phyloP scores from a whole-genome alignment of 768 basidiomycete species.

The Mycena amicta region DNA sequence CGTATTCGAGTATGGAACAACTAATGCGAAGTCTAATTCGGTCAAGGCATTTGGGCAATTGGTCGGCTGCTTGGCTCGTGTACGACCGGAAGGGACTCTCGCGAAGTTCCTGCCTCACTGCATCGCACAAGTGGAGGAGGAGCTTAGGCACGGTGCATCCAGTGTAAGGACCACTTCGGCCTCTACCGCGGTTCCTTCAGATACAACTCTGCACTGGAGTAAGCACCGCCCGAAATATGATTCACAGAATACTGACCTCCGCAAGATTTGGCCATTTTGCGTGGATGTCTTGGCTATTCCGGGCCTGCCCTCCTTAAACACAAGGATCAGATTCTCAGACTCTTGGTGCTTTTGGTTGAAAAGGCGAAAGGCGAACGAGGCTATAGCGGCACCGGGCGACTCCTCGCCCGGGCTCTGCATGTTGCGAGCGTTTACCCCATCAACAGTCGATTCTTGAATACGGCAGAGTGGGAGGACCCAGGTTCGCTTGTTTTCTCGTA shows the following conservation, averaged over 20 bases:
- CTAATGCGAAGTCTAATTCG: conserved; percentile 89
- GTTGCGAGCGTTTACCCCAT: conserved; percentile 75
- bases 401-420: conserved; percentile 75
- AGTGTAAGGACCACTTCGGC: conserved; percentile 80
- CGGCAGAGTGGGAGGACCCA: conserved; percentile 74
- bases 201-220: conserved; percentile 95
- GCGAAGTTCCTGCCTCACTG: conserved; percentile 82
- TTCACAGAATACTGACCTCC: too few species aligned
- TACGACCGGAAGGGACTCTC: conserved; percentile 73
- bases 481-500: too few species aligned
- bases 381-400: conserved; percentile 75
- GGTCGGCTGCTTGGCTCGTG: conserved; percentile 80
- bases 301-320: conserved; percentile 68
- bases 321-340: conserved; percentile 61
- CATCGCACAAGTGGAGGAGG: conserved; percentile 73
- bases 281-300: conserved; percentile 80
- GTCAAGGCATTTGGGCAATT: conserved; percentile 89
- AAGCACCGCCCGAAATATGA: too few species aligned
- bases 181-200: conserved; percentile 73
- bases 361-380: conserved; percentile 88
- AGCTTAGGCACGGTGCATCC: conserved; percentile 89
- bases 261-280: conserved; percentile 79
- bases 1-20: conserved; percentile 84
- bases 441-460: conserved; percentile 81
- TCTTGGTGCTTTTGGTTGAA: conserved; percentile 69